Evolutionary conservation across 1,139 yeast genomes (phyloP), one percentile per base, ranked within the genome.

Genomic region (Pichia sp.): DNA sequence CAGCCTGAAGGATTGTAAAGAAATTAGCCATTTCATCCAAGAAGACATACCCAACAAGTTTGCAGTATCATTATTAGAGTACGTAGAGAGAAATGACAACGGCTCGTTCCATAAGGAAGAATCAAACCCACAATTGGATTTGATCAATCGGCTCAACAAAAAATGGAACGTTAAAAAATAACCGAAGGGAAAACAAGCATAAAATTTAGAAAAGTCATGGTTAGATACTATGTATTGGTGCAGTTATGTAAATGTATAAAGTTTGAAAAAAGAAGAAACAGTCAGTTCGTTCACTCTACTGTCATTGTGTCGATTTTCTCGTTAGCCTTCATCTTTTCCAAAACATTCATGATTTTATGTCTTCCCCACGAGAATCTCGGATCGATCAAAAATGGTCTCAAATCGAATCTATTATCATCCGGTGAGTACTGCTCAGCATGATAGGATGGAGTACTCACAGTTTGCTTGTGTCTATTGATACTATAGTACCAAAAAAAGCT

Each of bases 361-460:
- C 89, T 80, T 1, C 97, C 96, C 85, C 93, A 87, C 1, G 91
- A 80, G 70, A 90, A 93, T 55, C 88, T 73, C n/a, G 98, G 97
- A 61, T 87, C 82, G 54, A 93, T 88, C 67, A 93, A 75, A 67
- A 93, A 90, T 19, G 99, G 99, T 59, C 99, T 78, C 64, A 95
- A 74, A 67, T 93, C 99, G 67, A 87, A 93, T 62, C 99, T 79
- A 68, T 93, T 93, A 67, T 93, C 99, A 69, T 93, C 99, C 1
- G 99, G 98, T 1, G 97, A 89, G 66, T 95, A 93, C 64, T 88
- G 95, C 66, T 93, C 99, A 0, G 99, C 99, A 63, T 93, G 99
- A 65, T 93, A 95, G 23, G 96, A 81, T 13, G 99, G 99, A 0
- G 99, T 93, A 70, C 91, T 77, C 18, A 95, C 91, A 0, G 99